Percentiles rank a stretch among this genome's conserved stretches.
phyloP scores from a whole-genome alignment of 2,329 filamentous ascomycete species.

The Chaetomiaceae sp. region DNA sequence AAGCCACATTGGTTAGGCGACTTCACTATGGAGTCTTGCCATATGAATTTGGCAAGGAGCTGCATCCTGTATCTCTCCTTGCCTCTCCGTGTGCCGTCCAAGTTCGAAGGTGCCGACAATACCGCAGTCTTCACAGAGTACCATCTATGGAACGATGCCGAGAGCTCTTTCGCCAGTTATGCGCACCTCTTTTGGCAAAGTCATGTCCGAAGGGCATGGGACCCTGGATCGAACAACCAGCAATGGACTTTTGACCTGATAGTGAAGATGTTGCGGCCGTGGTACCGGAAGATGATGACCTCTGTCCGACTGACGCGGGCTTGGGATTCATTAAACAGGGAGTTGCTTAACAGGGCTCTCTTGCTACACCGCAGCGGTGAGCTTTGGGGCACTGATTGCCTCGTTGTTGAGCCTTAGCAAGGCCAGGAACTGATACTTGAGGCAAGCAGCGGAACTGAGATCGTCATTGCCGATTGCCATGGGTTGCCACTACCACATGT shows the following conservation, averaged over 20 bases:
- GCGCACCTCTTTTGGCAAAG: conserved; percentile 15
- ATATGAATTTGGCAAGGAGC: conserved; percentile 15
- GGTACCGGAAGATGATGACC: conserved; percentile 7
- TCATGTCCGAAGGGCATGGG: too few species aligned
- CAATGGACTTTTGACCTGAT: too few species aligned
- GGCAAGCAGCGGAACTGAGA: neutral
- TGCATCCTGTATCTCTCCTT: conserved; percentile 19
- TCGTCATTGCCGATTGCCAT: conserved; percentile 2
- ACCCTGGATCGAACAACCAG: too few species aligned
- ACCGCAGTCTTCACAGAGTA: neutral
- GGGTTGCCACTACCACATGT: conserved; percentile 3
- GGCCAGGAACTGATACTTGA: neutral
- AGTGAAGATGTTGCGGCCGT: neutral
- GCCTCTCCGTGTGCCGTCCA: conserved; percentile 11
- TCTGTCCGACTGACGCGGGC: neutral
- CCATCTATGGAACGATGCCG: conserved; percentile 17
- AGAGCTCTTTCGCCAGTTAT: conserved; percentile 18
- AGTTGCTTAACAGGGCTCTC: neutral
- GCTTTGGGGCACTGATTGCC: neutral
- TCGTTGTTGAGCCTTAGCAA: conserved; percentile 5
- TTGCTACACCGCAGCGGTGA: neutral
- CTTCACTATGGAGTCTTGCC: conserved; percentile 16
- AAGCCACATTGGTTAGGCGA: conserved; percentile 20
- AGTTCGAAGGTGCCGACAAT: conserved; percentile 1
- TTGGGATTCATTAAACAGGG: neutral